These are phyloP conservation scores for Omphalotus olearius DNA, from an alignment of 1,284 basidiomycete genomes.

Conservation along the genomic window DNA sequence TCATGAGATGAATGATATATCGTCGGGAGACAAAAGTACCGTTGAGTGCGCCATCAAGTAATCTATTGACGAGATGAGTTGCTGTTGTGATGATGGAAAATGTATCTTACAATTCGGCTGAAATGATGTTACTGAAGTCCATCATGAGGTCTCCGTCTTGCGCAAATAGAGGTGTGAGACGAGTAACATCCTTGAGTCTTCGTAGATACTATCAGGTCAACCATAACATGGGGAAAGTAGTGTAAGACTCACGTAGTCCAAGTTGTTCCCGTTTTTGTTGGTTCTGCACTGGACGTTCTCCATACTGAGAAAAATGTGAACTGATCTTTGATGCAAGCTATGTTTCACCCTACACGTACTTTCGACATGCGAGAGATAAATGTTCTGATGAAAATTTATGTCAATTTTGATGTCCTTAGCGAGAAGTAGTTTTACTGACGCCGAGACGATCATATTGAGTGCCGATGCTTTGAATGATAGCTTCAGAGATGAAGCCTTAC, in stretches of 20 bases:
- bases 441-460: slow-evolving; percentile 40
- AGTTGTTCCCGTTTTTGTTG: slow-evolving; percentile 32
- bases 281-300: slow-evolving; percentile 39
- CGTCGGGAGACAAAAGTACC: slow-evolving; percentile 12
- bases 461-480: slow-evolving; percentile 24
- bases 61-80: slow-evolving; percentile 10
- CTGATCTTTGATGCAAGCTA: background rate
- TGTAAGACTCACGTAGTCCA: slow-evolving; percentile 28
- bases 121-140: slow-evolving; percentile 39
- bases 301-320: slow-evolving; percentile 25
- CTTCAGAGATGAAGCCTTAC: background rate
- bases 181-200: slow-evolving; percentile 37
- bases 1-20: background rate
- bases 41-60: slow-evolving; percentile 26
- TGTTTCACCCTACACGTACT: slow-evolving; percentile 19
- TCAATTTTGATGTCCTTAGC: background rate
- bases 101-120: slow-evolving; percentile 27
- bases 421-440: slow-evolving; percentile 16
- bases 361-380: slow-evolving; percentile 35
- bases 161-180: slow-evolving; percentile 34
- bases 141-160: slow-evolving; percentile 33
- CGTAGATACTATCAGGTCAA: background rate
- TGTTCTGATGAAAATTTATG: slow-evolving; percentile 16
- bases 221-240: background rate
- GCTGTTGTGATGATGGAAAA: too few relatives aligned